Conservation (phyloP, 2,329 filamentous ascomycete species). For the Aspergillus latus region DNA sequence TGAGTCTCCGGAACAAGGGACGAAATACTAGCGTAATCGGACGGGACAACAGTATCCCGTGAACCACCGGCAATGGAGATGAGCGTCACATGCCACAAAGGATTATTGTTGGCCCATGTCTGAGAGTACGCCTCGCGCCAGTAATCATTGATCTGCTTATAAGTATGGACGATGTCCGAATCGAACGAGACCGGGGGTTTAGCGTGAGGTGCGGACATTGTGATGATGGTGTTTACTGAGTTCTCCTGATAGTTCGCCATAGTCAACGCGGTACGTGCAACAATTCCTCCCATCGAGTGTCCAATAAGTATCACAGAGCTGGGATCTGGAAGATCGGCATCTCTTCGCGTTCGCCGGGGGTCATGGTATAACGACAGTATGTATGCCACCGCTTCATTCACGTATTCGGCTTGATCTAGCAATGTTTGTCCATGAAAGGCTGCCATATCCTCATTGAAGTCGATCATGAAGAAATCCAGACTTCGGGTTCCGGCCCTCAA, state of each 20-base stretch:
- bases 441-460: conserved; percentile 98
- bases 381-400: conserved; percentile 94
- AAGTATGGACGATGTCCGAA: conserved; percentile 86
- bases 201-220: conserved; percentile 93
- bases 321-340: conserved; percentile 81
- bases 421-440: conserved; percentile 97
- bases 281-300: conserved; percentile 97
- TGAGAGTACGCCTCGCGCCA: conserved; percentile 90
- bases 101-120: conserved; percentile 84
- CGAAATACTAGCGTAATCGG: conserved; percentile 90
- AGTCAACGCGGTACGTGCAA: conserved; percentile 88
- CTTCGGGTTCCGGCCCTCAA: conserved; percentile 69
- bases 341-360: conserved; percentile 72
- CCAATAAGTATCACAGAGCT: conserved; percentile 92
- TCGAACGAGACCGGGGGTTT: conserved; percentile 93
- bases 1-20: conserved; percentile 94
- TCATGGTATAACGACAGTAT: conserved; percentile 96
- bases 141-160: conserved; percentile 90
- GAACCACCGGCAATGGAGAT: conserved; percentile 95
- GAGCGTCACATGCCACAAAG: conserved; percentile 88
- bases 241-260: conserved; percentile 97
- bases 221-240: conserved; percentile 97
- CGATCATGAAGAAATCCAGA: conserved; percentile 95
- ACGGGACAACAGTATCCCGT: conserved; percentile 91
- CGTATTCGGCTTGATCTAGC: conserved; percentile 93